phyloP scores from a whole-genome alignment of 2,329 filamentous ascomycete genomes.

The Verticillium zaregamsianum region DNA sequence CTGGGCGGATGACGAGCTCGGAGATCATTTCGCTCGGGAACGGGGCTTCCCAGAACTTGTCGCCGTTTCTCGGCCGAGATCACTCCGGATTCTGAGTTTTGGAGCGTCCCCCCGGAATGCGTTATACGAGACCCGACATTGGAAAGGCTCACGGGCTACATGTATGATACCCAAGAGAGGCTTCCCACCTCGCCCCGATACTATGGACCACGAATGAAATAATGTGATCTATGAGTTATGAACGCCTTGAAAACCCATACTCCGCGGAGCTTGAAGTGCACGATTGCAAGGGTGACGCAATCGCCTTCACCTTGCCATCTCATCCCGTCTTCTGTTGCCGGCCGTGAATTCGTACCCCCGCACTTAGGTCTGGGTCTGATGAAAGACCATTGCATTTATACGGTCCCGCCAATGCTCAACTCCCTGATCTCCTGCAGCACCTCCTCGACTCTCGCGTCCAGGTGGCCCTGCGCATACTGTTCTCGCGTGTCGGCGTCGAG shows the following conservation, averaged over 20 bases:
- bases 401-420: constrained; percentile 80
- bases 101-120: background rate
- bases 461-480: constrained; percentile 88
- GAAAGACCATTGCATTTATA: constrained; percentile 32
- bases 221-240: background rate
- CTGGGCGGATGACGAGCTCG: background rate
- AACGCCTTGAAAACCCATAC: background rate
- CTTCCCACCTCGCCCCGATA: background rate
- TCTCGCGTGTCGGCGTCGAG: constrained; percentile 93
- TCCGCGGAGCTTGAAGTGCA: background rate
- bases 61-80: background rate
- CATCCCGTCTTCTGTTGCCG: background rate
- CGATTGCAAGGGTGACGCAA: background rate
- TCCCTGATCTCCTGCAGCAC: constrained; percentile 96
- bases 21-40: background rate
- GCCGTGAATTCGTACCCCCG: background rate
- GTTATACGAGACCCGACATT: background rate
- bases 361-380: background rate
- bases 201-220: background rate
- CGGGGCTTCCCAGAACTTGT: background rate
- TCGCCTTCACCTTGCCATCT: background rate
- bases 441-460: constrained; percentile 90
- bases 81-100: background rate
- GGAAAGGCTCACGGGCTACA: background rate
- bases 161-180: background rate